Conservation (phyloP, 2,329 filamentous ascomycete genomes). For the Capronia coronata region DNA sequence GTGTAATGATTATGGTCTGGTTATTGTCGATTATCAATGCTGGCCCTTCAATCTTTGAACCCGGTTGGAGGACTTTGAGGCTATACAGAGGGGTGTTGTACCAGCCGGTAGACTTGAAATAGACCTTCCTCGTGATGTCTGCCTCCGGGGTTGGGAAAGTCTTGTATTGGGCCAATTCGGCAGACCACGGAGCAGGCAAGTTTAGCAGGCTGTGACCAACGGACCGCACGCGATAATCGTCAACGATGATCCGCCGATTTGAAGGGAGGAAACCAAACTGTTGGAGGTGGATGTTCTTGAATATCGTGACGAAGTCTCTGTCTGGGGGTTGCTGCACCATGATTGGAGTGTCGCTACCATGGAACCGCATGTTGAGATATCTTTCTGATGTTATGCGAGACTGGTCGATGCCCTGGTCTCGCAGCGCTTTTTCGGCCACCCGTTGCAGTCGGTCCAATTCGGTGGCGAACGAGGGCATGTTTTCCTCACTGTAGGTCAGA, state of each 20-base stretch:
- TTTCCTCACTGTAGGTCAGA: conserved; percentile 24
- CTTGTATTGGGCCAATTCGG: not conserved
- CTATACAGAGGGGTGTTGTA: conserved; percentile 35
- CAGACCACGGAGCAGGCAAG: not conserved
- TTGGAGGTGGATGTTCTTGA: conserved; percentile 76
- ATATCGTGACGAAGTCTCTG: conserved; percentile 70
- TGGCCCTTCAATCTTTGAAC: conserved; percentile 30
- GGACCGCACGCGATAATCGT: conserved; percentile 75
- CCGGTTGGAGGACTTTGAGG: conserved; percentile 32
- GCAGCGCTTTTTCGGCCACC: conserved; percentile 43
- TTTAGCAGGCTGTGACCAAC: not conserved
- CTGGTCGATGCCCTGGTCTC: conserved; percentile 39
- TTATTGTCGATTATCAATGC: conserved; percentile 37
- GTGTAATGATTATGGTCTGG: conserved; percentile 42
- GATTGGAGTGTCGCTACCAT: conserved; percentile 46
- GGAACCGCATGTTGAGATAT: conserved; percentile 45
- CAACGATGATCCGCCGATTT: conserved; percentile 71
- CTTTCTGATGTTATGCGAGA: conserved; percentile 39
- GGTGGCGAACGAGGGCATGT: conserved; percentile 47
- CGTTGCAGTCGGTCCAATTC: conserved; percentile 65
- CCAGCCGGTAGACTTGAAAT: conserved; percentile 32
- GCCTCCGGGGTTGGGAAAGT: conserved; percentile 46
- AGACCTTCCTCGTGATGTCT: conserved; percentile 26
- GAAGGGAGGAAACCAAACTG: conserved; percentile 90
- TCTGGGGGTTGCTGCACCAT: conserved; percentile 53